A percentile compares a stretch with the other conserved stretches of the same genome.
Evolutionary conservation across 495 filamentous ascomycete genomes (phyloP).

Genomic region (Aspergillus carlsbadensis): DNA sequence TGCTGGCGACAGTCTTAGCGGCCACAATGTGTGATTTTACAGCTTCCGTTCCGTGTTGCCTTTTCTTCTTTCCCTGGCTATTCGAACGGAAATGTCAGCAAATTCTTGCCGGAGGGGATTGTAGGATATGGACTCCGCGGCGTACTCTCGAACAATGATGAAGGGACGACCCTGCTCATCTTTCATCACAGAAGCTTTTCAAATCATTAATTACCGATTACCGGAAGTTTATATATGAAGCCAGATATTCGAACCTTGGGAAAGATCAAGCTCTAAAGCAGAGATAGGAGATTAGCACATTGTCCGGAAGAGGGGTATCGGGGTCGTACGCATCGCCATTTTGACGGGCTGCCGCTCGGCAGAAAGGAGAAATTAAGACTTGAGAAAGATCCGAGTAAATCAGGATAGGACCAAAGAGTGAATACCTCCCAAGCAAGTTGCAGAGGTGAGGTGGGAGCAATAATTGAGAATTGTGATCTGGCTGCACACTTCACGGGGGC

Average conservation of each 20-base stretch:
- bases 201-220: conserved; percentile 27
- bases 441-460: conserved; percentile 6
- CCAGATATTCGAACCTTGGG: conserved; percentile 54
- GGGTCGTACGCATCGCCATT: conserved; percentile 65
- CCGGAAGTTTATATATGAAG: neutral
- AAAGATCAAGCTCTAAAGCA: conserved; percentile 67
- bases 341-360: conserved; percentile 45
- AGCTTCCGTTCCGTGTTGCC: conserved; percentile 92
- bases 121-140: conserved; percentile 25
- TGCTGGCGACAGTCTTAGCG: conserved; percentile 91
- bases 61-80: conserved; percentile 97
- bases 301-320: conserved; percentile 38
- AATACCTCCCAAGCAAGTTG: conserved; percentile 18
- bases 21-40: conserved; percentile 98
- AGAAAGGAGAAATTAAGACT: conserved; percentile 20
- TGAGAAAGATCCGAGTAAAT: conserved; percentile 5
- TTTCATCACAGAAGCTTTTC: conserved; percentile 69
- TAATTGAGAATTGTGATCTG: conserved; percentile 11
- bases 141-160: conserved; percentile 97
- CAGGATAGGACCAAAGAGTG: neutral
- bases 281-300: conserved; percentile 28
- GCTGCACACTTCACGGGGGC: conserved; percentile 20
- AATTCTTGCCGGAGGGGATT: conserved; percentile 9
- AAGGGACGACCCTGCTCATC: conserved; percentile 97
- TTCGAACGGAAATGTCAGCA: conserved; percentile 16